phyloP scores from a whole-genome alignment of 768 basidiomycete species.

The Amanita rimosa region DNA sequence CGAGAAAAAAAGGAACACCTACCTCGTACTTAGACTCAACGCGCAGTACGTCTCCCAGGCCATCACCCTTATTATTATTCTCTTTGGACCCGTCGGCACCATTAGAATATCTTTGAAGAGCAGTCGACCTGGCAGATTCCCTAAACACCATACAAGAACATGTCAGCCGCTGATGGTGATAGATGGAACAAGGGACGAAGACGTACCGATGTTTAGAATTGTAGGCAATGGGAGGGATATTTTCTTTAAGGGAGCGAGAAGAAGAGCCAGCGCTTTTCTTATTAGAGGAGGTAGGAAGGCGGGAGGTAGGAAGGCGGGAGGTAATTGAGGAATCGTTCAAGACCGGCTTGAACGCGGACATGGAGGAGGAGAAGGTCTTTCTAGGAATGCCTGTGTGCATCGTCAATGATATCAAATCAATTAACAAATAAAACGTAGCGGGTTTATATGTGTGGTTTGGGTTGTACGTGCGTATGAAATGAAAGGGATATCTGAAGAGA shows the following conservation, averaged over 20 bases:
- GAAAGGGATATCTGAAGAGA: background rate
- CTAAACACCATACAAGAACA: background rate
- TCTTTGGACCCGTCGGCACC: background rate
- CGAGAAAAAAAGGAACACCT: background rate
- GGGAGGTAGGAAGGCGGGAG: background rate
- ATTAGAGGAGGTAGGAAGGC: background rate
- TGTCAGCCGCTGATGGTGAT: background rate
- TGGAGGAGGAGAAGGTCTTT: background rate
- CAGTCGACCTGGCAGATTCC: background rate
- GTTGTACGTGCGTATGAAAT: background rate
- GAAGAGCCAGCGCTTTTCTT: background rate
- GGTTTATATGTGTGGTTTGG: no score
- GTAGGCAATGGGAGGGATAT: background rate
- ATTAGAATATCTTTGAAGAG: background rate
- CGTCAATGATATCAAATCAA: background rate
- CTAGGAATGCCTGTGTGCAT: background rate
- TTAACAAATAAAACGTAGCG: background rate
- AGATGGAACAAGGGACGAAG: background rate
- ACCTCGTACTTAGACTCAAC: background rate
- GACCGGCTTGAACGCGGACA: slow-evolving; percentile 1
- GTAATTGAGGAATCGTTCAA: background rate
- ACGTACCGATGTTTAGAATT: background rate
- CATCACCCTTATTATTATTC: background rate
- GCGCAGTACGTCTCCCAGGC: background rate
- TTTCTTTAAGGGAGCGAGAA: background rate